Conservation (phyloP, 495 filamentous ascomycete genomes). For the Penicillium coprophilum region DNA sequence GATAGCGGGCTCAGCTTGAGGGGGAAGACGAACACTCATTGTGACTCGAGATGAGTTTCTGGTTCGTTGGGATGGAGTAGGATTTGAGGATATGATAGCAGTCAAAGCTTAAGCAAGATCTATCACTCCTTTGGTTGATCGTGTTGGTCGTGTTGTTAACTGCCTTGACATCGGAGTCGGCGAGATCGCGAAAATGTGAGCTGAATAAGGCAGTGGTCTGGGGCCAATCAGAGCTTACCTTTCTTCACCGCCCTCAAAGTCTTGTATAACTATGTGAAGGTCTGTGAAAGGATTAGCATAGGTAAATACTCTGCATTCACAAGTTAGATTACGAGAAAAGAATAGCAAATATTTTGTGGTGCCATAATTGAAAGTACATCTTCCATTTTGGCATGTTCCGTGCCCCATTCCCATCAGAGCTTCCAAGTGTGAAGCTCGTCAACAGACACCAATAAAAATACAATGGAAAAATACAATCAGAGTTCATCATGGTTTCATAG, state of each 20-base stretch:
- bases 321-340: not conserved
- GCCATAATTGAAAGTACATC: not conserved
- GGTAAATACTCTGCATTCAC: not conserved
- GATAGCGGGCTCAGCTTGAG: conserved; percentile 6
- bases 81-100: not conserved
- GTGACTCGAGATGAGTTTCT: conserved; percentile 14
- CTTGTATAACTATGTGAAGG: not conserved
- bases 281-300: not conserved
- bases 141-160: conserved; percentile 22
- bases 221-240: not conserved
- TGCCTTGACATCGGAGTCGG: conserved; percentile 18
- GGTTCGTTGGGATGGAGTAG: not conserved
- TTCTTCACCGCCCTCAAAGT: not conserved
- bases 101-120: conserved; percentile 12
- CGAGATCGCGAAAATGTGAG: conserved; percentile 41
- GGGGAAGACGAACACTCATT: conserved; percentile 44
- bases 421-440: conserved; percentile 2
- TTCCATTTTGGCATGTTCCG: not conserved
- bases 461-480: conserved; percentile 3
- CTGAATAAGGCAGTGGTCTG: conserved; percentile 22
- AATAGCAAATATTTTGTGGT: not conserved
- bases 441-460: conserved; percentile 17
- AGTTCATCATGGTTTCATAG: conserved; percentile 1
- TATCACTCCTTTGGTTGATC: conserved; percentile 13
- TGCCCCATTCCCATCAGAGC: conserved; percentile 1